Evolutionary conservation across 352 stramenopile genomes (phyloP), one percentile per base, ranked within the genome.

Genomic region (Vaucheria bursata): DNA sequence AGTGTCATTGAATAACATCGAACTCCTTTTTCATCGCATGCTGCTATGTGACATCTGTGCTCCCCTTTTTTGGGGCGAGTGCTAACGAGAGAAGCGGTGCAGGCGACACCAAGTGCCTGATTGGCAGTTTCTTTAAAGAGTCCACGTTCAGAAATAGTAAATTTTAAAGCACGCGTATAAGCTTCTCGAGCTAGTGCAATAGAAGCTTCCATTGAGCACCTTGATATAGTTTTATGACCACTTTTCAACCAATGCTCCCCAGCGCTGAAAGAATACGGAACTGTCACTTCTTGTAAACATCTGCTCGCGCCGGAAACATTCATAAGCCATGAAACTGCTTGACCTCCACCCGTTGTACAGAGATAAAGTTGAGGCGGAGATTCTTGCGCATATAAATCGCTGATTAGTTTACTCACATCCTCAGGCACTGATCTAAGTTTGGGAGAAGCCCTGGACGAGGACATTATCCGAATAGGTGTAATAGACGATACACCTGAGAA

Each of bases 101-200:
- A 87, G 0, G 45, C 77, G 2, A 86, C 66, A 39, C 79, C 84
- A n/a, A n/a, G n/a, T n/a, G n/a, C n/a, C n/a, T n/a, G n/a, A n/a
- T n/a, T n/a, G n/a, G n/a, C n/a, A n/a, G 6, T 86, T 59, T 0
- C 86, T 39, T 25, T 64, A 18, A 33, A 86, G 29, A 0, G 73
- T 75, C 18, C 35, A 38, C 7, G 79, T 1, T 53, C 73, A 31
- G 59, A 40, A 0, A 87, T 68, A 5, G 81, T 68, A 18, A 76
- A 40, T 0, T 65, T 33, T 18, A 85, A 66, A 3, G 80, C 77
- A 8, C 67, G 67, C 7, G 8, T 35, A 67, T 83, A 87, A 7
- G 82, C 75, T 29, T 79, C 73, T 8, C 40, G 40, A 0, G 82
- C 83, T 1, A 86, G 59, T 8, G 65, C 64, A 52, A 74, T 52